A percentile compares a stretch with the other conserved stretches of the same genome.
These are phyloP conservation scores for Ophiocordyceps camponoti-rufipedis DNA, from an alignment of 2,329 filamentous ascomycete genomes.

Conservation along the genomic window DNA sequence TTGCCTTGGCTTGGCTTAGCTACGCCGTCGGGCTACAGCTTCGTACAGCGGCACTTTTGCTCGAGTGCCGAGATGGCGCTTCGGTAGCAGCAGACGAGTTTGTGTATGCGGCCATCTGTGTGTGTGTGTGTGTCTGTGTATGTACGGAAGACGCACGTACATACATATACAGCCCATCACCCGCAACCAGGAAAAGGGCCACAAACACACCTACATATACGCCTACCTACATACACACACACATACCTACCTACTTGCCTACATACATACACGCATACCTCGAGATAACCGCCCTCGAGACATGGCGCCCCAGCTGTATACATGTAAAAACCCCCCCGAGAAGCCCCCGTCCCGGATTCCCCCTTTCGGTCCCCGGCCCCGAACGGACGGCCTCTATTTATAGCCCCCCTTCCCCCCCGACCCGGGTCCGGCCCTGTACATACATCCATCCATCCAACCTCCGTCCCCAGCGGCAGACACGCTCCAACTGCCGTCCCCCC, in stretches of 20 bases:
- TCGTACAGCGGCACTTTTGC: neutral
- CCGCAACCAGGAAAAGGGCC: too few relatives aligned
- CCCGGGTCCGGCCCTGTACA: neutral
- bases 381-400: too few relatives aligned
- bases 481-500: too few relatives aligned
- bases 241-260: neutral
- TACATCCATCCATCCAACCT: too few relatives aligned
- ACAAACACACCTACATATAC: too few relatives aligned
- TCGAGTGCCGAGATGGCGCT: neutral
- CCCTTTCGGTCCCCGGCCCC: neutral
- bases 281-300: too few relatives aligned
- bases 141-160: neutral
- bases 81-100: neutral
- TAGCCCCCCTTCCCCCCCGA: too few relatives aligned
- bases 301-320: too few relatives aligned
- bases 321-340: too few relatives aligned
- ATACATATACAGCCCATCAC: too few relatives aligned
- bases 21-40: too few relatives aligned
- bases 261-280: neutral
- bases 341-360: neutral
- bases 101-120: neutral
- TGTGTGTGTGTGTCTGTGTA: neutral
- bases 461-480: too few relatives aligned
- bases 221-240: neutral
- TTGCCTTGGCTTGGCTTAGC: neutral